Percentiles rank a stretch among this genome's conserved stretches.
phyloP scores from a whole-genome alignment of 129 eudicot genomes.

The Flaveria ramosissima region DNA sequence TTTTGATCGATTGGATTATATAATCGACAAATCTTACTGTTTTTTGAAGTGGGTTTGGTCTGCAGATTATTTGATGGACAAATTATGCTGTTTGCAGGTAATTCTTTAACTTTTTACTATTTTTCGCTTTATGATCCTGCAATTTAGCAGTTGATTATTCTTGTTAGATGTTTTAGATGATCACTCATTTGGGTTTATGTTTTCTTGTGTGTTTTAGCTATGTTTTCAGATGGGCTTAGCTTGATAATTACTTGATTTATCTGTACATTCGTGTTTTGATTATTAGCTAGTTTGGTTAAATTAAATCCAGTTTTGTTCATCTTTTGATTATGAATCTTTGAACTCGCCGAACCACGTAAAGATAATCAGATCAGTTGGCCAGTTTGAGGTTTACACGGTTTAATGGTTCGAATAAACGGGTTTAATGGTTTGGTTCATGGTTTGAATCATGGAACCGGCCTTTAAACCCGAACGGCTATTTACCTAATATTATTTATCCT shows the following conservation, averaged over 20 bases:
- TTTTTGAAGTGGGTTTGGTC: conserved; percentile 31
- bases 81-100: conserved; percentile 57
- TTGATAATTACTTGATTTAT: not conserved
- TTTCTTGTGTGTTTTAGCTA: not conserved
- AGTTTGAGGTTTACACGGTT: not conserved
- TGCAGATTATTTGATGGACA: conserved; percentile 51
- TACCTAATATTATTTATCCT: no score
- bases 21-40: conserved; percentile 17
- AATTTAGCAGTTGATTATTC: not conserved
- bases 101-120: not conserved
- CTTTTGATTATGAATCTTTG: not conserved
- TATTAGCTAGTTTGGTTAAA: conserved; percentile 5
- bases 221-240: not conserved
- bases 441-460: not conserved
- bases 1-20: not conserved
- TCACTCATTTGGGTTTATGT: not conserved
- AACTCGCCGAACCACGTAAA: not conserved
- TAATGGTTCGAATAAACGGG: not conserved
- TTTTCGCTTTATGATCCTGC: not conserved
- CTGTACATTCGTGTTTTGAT: conserved; percentile 8
- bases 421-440: not conserved
- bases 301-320: not conserved
- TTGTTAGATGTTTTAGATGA: conserved; percentile 27
- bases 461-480: not conserved
- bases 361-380: not conserved